Percentiles rank a stretch among this genome's conserved stretches.
Conservation (phyloP, 2,329 filamentous ascomycete genomes). For the Didymella sp. region DNA sequence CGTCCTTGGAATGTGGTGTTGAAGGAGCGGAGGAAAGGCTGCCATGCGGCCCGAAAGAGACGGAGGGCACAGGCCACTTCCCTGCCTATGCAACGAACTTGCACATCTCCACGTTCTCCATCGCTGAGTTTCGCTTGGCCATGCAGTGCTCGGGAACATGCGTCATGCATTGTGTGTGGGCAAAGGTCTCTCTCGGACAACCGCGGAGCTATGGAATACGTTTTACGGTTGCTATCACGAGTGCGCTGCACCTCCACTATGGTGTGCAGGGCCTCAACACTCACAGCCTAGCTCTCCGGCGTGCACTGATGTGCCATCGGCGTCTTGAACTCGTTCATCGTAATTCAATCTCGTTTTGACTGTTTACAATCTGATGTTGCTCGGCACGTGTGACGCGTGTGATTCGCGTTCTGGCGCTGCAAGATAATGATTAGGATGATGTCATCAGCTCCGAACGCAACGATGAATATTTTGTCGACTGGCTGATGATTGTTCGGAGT, state of each 20-base stretch:
- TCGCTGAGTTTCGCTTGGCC: neutral
- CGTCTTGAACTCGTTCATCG: neutral
- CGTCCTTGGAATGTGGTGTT: constrained; percentile 11
- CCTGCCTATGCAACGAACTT: constrained; percentile 3
- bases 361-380: neutral
- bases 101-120: constrained; percentile 8
- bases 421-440: neutral
- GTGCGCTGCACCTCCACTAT: neutral
- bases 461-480: no score
- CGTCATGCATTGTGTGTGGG: constrained; percentile 7
- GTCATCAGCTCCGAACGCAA: no score
- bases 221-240: neutral
- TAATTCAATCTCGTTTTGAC: no score
- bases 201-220: neutral
- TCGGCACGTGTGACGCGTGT: neutral
- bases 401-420: constrained; percentile 4
- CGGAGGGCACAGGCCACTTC: constrained; percentile 3
- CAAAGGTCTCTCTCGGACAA: constrained; percentile 4
- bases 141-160: constrained; percentile 7
- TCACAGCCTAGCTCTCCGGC: neutral
- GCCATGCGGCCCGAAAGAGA: constrained; percentile 5
- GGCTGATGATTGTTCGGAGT: no score
- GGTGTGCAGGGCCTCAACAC: neutral
- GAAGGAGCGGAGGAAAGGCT: constrained; percentile 8
- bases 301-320: neutral